These are phyloP conservation scores for Helotiales sp. DNA, from an alignment of 2,329 filamentous ascomycete species.

Conservation along the genomic window DNA sequence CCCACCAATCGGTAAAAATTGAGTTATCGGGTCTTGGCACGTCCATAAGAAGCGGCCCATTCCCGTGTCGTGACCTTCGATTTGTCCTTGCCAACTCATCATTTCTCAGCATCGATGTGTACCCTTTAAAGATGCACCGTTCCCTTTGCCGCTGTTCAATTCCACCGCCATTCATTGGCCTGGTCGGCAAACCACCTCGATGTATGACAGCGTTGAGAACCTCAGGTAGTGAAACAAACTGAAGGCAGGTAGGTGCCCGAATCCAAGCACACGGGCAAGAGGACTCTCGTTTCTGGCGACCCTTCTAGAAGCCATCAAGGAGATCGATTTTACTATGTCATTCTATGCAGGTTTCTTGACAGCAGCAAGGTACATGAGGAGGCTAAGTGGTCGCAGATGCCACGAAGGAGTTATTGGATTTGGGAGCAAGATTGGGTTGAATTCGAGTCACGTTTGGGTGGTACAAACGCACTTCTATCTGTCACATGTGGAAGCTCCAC, in stretches of 20 bases:
- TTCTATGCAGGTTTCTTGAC: neutral
- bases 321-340: neutral
- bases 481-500: conserved; percentile 7
- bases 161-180: conserved; percentile 20
- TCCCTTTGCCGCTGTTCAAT: conserved; percentile 25
- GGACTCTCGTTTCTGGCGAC: neutral
- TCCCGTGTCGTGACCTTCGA: neutral
- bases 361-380: conserved; percentile 1
- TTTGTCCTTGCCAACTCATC: conserved; percentile 38
- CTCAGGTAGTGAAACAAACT: conserved; percentile 33
- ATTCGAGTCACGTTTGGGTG: conserved; percentile 1
- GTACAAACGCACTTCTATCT: conserved; percentile 12
- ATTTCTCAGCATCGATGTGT: conserved; percentile 28
- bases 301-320: conserved; percentile 14
- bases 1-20: neutral
- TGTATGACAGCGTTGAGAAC: conserved; percentile 39
- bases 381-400: conserved; percentile 3
- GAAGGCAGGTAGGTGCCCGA: conserved; percentile 29
- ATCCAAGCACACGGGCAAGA: conserved; percentile 16
- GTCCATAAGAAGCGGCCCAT: neutral
- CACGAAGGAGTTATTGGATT: neutral
- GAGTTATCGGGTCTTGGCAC: neutral
- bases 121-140: conserved; percentile 39
- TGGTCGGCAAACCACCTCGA: conserved; percentile 24
- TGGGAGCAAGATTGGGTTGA: neutral